These are phyloP conservation scores for Saururus chinensis DNA, from an alignment of 164 flowering plant genomes.

Conservation along the genomic window DNA sequence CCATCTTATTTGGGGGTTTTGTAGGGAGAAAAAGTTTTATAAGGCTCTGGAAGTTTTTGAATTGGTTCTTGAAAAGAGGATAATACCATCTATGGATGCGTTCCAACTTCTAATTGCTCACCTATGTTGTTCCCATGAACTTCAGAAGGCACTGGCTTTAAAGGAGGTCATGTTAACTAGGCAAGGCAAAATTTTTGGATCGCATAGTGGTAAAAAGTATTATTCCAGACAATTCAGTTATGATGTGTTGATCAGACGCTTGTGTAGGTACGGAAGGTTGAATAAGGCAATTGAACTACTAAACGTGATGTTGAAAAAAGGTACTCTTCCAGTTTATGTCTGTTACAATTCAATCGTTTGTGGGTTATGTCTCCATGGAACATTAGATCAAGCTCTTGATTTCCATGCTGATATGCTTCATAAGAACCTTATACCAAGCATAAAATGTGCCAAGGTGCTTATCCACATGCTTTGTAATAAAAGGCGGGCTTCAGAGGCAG, in stretches of 20 bases:
- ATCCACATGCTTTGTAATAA: conserved; percentile 29
- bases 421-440: conserved; percentile 41
- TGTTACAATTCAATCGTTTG: conserved; percentile 52
- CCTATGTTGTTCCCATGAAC: conserved; percentile 26
- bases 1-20: conserved; percentile 45
- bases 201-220: conserved; percentile 32
- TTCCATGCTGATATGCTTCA: conserved; percentile 70
- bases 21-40: conserved; percentile 32
- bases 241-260: conserved; percentile 42
- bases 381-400: conserved; percentile 47
- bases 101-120: conserved; percentile 31
- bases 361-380: conserved; percentile 27
- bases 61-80: conserved; percentile 22
- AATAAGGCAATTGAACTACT: conserved; percentile 55
- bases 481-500: conserved; percentile 47
- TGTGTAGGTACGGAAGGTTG: conserved; percentile 32
- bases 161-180: conserved; percentile 26
- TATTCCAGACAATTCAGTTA: conserved; percentile 33
- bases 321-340: conserved; percentile 33
- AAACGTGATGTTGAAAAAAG: conserved; percentile 53
- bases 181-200: conserved; percentile 35
- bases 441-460: conserved; percentile 37
- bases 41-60: conserved; percentile 43
- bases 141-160: conserved; percentile 30
- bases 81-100: conserved; percentile 26